phyloP scores from a whole-genome alignment of 352 stramenopile genomes.

The Globisporangium okanoganense region DNA sequence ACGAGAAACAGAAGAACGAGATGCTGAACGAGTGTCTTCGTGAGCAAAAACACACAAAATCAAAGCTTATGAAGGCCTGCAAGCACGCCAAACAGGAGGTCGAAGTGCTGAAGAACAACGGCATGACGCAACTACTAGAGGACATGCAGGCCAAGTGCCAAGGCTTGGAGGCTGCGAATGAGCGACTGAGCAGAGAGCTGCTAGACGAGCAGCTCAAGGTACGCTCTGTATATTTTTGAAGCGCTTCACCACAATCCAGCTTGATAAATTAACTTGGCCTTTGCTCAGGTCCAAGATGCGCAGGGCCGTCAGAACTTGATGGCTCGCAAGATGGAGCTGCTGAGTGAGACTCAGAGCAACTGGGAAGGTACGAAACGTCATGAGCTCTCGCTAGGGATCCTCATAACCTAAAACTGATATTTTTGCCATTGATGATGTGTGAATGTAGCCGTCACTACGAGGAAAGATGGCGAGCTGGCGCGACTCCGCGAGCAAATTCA shows the following conservation, averaged over 20 bases:
- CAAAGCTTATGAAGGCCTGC: conserved; percentile 71
- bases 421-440: not conserved
- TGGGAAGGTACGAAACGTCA: conserved; percentile 6
- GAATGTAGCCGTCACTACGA: conserved; percentile 28
- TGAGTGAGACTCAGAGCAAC: not conserved
- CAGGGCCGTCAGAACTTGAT: not conserved
- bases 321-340: conserved; percentile 1
- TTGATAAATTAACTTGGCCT: no score
- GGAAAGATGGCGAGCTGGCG: conserved; percentile 41
- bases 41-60: conserved; percentile 66
- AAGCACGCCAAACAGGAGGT: conserved; percentile 61
- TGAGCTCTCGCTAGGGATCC: not conserved
- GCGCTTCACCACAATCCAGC: no score
- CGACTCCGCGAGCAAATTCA: conserved; percentile 46
- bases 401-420: not conserved
- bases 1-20: conserved; percentile 66
- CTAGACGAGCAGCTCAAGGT: conserved; percentile 36
- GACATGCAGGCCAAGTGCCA: conserved; percentile 61
- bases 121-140: conserved; percentile 56
- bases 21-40: conserved; percentile 62
- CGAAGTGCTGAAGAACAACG: conserved; percentile 56
- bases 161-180: conserved; percentile 45
- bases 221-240: not conserved
- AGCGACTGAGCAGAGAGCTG: conserved; percentile 31
- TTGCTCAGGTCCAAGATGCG: not conserved